Conservation (phyloP, 2,329 filamentous ascomycete species). For the Aschersonia sp. region DNA sequence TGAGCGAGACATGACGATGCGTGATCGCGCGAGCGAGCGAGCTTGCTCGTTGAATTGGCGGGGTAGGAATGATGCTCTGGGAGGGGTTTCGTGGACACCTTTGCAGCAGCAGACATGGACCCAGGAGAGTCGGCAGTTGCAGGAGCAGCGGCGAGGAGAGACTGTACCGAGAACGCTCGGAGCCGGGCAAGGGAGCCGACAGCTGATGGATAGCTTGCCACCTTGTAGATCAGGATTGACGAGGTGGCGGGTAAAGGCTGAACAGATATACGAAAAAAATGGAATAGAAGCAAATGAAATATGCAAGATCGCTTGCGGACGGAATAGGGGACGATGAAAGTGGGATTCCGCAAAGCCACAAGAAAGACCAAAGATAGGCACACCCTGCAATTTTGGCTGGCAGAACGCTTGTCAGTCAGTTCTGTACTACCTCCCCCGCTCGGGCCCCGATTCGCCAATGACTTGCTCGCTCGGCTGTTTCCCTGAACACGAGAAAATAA, state of each 20-base stretch:
- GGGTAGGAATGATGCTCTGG: neutral
- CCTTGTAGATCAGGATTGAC: too few species aligned
- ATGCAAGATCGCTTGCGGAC: neutral
- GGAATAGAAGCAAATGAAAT: neutral
- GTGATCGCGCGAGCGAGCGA: neutral
- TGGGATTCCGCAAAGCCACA: constrained; percentile 1
- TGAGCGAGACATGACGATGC: constrained; percentile 38
- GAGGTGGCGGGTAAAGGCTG: neutral
- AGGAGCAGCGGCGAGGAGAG: neutral
- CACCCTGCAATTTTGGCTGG: constrained; percentile 2
- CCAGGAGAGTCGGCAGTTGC: neutral
- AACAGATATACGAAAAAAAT: neutral
- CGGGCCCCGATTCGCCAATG: constrained; percentile 2
- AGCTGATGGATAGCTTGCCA: too few species aligned
- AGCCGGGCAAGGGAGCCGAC: too few species aligned
- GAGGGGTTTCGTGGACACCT: neutral
- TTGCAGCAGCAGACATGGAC: neutral
- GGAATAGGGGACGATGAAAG: constrained; percentile 1
- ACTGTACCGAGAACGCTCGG: neutral
- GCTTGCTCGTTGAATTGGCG: constrained; percentile 1
- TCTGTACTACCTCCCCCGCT: constrained; percentile 2
- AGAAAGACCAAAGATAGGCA: neutral
- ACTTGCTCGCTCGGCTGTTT: neutral
- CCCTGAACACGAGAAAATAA: neutral
- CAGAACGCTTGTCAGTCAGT: constrained; percentile 1